Evolutionary conservation across 2,329 filamentous ascomycete genomes (phyloP).

Genomic region (Stagonosporopsis chrysanthemi): DNA sequence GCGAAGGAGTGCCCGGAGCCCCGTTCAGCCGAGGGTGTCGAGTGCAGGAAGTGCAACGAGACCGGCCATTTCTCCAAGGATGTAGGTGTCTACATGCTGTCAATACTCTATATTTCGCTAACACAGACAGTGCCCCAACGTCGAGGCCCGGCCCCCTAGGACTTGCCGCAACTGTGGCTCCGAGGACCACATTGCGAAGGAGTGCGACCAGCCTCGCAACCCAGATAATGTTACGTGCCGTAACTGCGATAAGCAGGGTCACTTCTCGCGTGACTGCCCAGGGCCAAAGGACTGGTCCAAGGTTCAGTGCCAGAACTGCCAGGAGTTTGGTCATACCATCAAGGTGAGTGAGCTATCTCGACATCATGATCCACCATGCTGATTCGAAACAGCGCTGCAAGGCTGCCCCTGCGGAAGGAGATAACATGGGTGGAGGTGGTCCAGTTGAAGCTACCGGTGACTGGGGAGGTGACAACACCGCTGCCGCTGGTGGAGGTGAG

Average conservation of each 20-base stretch:
- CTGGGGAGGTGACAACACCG: slow-evolving; percentile 20
- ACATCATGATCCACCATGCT: background rate
- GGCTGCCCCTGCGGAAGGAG: slow-evolving; percentile 31
- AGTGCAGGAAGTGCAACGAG: slow-evolving; percentile 71
- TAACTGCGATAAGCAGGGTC: slow-evolving; percentile 72
- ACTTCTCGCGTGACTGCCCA: slow-evolving; percentile 65
- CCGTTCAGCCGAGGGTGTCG: slow-evolving; percentile 62
- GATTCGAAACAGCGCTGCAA: slow-evolving; percentile 43
- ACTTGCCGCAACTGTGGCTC: slow-evolving; percentile 50
- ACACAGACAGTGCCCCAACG: slow-evolving; percentile 41
- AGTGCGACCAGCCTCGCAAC: slow-evolving; percentile 48
- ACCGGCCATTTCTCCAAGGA: slow-evolving; percentile 52
- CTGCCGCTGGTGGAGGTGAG: slow-evolving; percentile 26
- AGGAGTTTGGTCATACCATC: slow-evolving; percentile 47
- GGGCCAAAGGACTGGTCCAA: slow-evolving; percentile 62
- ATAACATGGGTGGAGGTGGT: slow-evolving; percentile 23
- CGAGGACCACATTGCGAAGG: slow-evolving; percentile 48
- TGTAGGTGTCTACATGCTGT: slow-evolving; percentile 20
- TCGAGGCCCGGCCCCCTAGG: slow-evolving; percentile 31
- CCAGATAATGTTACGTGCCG: slow-evolving; percentile 56
- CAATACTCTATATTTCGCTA: slow-evolving; percentile 15
- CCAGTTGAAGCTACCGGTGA: slow-evolving; percentile 22
- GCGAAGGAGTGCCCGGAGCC: slow-evolving; percentile 53
- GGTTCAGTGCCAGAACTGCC: slow-evolving; percentile 59
- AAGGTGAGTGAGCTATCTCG: slow-evolving; percentile 29